phyloP scores from a whole-genome alignment of 257 asterid species.

The Plantago elongata region DNA sequence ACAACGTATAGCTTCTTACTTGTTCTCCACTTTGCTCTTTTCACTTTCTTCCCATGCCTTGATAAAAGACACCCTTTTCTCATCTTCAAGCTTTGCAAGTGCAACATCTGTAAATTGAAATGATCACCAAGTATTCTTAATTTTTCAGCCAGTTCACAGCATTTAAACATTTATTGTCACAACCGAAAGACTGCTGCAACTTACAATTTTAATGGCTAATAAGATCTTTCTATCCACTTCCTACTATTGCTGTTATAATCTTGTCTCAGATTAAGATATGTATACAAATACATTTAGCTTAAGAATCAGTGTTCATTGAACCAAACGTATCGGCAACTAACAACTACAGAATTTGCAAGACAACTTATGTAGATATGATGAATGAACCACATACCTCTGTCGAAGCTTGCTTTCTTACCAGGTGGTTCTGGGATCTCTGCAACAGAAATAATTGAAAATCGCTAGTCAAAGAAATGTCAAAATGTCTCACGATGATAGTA shows the following conservation, averaged over 20 bases:
- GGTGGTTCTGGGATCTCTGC: neutral
- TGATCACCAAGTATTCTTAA: too few relatives aligned
- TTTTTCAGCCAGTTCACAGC: constrained; percentile 1
- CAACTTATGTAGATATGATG: neutral
- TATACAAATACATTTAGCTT: too few relatives aligned
- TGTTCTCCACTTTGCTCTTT: constrained; percentile 69
- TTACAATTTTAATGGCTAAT: too few relatives aligned
- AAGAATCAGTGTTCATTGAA: too few relatives aligned
- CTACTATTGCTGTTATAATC: too few relatives aligned
- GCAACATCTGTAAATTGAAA: constrained; percentile 50
- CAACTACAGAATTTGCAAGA: neutral
- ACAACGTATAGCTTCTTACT: constrained; percentile 29
- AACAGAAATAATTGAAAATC: neutral
- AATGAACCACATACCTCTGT: neutral
- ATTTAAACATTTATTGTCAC: neutral
- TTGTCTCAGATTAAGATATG: too few relatives aligned
- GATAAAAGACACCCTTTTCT: constrained; percentile 54
- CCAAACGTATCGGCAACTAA: neutral
- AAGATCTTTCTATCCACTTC: too few relatives aligned
- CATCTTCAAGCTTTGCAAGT: constrained; percentile 62
- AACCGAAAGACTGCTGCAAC: too few relatives aligned
- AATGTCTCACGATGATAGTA: neutral
- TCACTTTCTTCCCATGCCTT: constrained; percentile 91
- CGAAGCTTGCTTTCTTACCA: neutral
- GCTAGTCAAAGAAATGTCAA: neutral